Evolutionary conservation across 345 rosid genomes (phyloP).

Genomic region (Melaleuca quinquenervia): DNA sequence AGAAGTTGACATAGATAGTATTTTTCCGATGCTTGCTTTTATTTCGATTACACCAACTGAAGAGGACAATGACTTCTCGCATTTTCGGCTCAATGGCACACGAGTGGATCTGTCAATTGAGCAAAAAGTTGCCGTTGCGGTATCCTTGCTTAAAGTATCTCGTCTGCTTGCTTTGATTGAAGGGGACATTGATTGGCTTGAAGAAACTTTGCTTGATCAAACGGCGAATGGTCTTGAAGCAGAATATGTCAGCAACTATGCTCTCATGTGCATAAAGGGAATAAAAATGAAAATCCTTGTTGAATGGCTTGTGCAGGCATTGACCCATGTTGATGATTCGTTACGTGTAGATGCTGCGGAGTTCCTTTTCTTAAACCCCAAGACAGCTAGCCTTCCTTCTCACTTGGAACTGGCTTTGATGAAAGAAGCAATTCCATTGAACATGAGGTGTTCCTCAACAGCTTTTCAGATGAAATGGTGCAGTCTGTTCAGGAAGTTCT

Average conservation of each 20-base stretch:
- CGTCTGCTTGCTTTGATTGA: slow-evolving; percentile 84
- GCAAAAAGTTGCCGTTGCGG: slow-evolving; percentile 70
- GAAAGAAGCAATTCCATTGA: slow-evolving; percentile 78
- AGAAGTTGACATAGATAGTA: slow-evolving; percentile 78
- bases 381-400: slow-evolving; percentile 80
- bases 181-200: slow-evolving; percentile 69
- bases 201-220: slow-evolving; percentile 3
- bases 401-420: slow-evolving; percentile 67
- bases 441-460: slow-evolving; percentile 91
- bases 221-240: slow-evolving; percentile 3
- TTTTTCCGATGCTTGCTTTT: slow-evolving; percentile 76
- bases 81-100: slow-evolving; percentile 19
- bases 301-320: slow-evolving; percentile 77
- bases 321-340: slow-evolving; percentile 82
- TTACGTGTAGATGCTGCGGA: slow-evolving; percentile 98
- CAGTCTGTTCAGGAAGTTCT: slow-evolving; percentile 86
- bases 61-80: slow-evolving; percentile 29
- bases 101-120: slow-evolving; percentile 41
- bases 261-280: slow-evolving; percentile 60
- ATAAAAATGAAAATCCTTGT: slow-evolving; percentile 56
- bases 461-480: slow-evolving; percentile 99
- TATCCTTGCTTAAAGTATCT: slow-evolving; percentile 81
- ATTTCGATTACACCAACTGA: slow-evolving; percentile 45
- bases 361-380: slow-evolving; percentile 85
- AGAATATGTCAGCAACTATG: slow-evolving; percentile 25